Evolutionary conservation across 2,329 filamentous ascomycete genomes (phyloP).

Genomic region (Lachnellula occidentalis): DNA sequence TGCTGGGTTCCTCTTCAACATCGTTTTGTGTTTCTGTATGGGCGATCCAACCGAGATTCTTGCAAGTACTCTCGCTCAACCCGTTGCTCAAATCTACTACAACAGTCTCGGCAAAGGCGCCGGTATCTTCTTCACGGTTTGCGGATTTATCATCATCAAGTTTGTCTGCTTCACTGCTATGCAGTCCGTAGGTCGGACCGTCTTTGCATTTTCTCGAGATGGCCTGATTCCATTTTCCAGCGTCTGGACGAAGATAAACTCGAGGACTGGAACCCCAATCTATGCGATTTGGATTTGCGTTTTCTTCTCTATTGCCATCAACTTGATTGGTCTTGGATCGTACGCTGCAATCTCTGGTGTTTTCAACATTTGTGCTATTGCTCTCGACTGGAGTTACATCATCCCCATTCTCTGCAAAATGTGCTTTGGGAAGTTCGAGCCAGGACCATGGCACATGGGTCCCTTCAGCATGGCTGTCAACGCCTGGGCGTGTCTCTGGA

Average conservation of each 20-base stretch:
- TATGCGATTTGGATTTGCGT: slow-evolving; percentile 56
- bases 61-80: slow-evolving; percentile 43
- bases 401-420: slow-evolving; percentile 52
- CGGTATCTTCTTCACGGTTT: slow-evolving; percentile 50
- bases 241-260: slow-evolving; percentile 50
- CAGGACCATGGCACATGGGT: slow-evolving; percentile 48
- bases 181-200: slow-evolving; percentile 42
- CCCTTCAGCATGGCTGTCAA: slow-evolving; percentile 38
- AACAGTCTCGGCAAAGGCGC: slow-evolving; percentile 49
- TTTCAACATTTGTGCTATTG: slow-evolving; percentile 51
- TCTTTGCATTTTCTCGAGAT: slow-evolving; percentile 58
- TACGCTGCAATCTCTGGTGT: slow-evolving; percentile 48
- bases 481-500: slow-evolving; percentile 46
- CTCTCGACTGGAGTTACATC: slow-evolving; percentile 50
- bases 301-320: slow-evolving; percentile 50
- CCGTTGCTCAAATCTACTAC: slow-evolving; percentile 53
- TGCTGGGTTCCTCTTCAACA: slow-evolving; percentile 51
- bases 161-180: slow-evolving; percentile 54
- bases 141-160: slow-evolving; percentile 52
- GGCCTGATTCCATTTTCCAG: slow-evolving; percentile 53
- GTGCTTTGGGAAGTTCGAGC: slow-evolving; percentile 42
- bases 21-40: slow-evolving; percentile 53
- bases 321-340: slow-evolving; percentile 52
- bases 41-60: slow-evolving; percentile 45
- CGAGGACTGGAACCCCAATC: slow-evolving; percentile 51